Conservation (phyloP, 306 rosid genomes). For the Comarum palustre region DNA sequence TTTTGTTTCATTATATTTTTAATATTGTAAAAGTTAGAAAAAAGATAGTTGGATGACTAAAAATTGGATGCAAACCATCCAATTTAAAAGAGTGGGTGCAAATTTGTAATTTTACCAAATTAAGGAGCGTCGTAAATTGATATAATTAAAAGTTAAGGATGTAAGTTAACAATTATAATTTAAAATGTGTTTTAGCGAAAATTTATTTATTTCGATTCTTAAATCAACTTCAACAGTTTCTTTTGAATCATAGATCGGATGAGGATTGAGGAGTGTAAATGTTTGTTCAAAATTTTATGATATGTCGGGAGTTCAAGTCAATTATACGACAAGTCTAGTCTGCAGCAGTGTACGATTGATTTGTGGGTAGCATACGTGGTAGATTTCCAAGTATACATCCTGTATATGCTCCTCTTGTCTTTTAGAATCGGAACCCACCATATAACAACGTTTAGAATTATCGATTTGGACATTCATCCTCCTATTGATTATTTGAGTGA, state of each 20-base stretch:
- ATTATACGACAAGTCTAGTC: neutral
- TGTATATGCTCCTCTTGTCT: neutral
- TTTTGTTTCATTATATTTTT: too few relatives aligned
- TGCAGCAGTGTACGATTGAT: neutral
- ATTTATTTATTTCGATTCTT: too few relatives aligned
- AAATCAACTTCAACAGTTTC: too few relatives aligned
- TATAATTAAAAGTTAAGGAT: too few relatives aligned
- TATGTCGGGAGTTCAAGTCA: neutral
- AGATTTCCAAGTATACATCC: conserved; percentile 3
- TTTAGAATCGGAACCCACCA: conserved; percentile 3
- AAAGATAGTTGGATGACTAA: too few relatives aligned
- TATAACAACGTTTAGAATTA: neutral
- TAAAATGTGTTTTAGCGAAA: too few relatives aligned
- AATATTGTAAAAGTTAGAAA: too few relatives aligned
- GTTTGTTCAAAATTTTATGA: neutral
- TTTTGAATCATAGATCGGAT: neutral
- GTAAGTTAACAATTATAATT: too few relatives aligned
- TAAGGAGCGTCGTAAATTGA: too few relatives aligned
- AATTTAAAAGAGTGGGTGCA: too few relatives aligned
- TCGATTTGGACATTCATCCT: conserved; percentile 10
- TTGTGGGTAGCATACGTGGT: neutral
- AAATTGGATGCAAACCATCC: too few relatives aligned
- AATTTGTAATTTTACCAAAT: too few relatives aligned
- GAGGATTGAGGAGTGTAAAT: neutral
- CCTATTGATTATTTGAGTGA: neutral